Evolutionary conservation across 441 rosid genomes (phyloP).

Genomic region (Cnidoscolus chayamansa): DNA sequence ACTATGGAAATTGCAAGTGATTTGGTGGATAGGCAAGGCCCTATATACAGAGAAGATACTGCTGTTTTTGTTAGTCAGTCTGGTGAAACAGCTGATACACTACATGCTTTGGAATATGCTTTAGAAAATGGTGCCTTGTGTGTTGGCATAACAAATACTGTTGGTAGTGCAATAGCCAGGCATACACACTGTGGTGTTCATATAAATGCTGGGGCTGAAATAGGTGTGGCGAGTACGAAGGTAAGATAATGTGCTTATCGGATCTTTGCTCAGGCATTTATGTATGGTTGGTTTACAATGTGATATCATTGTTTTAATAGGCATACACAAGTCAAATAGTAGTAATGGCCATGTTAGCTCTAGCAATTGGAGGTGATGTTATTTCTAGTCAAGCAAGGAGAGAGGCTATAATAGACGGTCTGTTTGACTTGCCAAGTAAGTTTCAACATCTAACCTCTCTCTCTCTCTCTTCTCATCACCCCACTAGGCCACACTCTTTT

Average conservation of each 20-base stretch:
- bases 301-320: constrained; percentile 33
- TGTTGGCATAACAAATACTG: constrained; percentile 95
- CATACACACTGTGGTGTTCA: constrained; percentile 90
- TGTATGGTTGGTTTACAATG: constrained; percentile 16
- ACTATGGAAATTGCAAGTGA: constrained; percentile 98
- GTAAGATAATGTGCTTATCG: constrained; percentile 29
- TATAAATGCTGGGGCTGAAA: constrained; percentile 92
- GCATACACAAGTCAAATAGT: constrained; percentile 98
- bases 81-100: constrained; percentile 97
- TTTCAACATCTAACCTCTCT: constrained; percentile 3
- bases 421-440: constrained; percentile 75
- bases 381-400: constrained; percentile 64
- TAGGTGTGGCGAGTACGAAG: constrained; percentile 97
- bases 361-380: constrained; percentile 83
- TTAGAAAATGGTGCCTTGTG: constrained; percentile 84
- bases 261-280: not conserved
- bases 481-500: no score
- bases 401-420: constrained; percentile 78
- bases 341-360: constrained; percentile 92
- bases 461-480: not conserved
- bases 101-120: constrained; percentile 85
- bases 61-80: constrained; percentile 97
- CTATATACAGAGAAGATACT: constrained; percentile 95
- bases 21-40: constrained; percentile 91
- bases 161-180: constrained; percentile 96